phyloP scores from a whole-genome alignment of 2,329 filamentous ascomycete species.

The Cladosporium halotolerans region DNA sequence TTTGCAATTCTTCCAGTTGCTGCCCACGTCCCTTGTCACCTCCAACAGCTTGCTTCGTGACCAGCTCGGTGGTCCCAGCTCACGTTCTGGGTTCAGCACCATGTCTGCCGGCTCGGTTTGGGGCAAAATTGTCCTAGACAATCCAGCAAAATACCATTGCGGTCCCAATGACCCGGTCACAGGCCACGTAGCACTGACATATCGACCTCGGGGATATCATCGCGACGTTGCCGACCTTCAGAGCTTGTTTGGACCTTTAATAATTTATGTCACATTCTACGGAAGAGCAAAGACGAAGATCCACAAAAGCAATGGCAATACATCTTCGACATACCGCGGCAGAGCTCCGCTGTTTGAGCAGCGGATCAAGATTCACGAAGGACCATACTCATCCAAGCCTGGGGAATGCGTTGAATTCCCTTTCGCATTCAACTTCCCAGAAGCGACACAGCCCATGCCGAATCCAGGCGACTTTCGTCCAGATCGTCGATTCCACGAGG shows the following conservation, averaged over 20 bases:
- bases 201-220: not conserved
- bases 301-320: slow-evolving; percentile 8
- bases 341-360: slow-evolving; percentile 11
- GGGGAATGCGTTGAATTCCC: slow-evolving; percentile 1
- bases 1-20: too few species aligned
- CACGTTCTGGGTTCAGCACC: not conserved
- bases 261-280: slow-evolving; percentile 1
- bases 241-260: slow-evolving; percentile 11
- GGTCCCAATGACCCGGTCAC: slow-evolving; percentile 9
- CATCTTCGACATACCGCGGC: slow-evolving; percentile 10
- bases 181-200: slow-evolving; percentile 9
- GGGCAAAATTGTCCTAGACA: slow-evolving; percentile 8
- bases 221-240: not conserved
- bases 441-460: not conserved
- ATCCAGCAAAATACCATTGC: slow-evolving; percentile 6
- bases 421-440: slow-evolving; percentile 11
- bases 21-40: too few species aligned
- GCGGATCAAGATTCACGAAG: slow-evolving; percentile 6
- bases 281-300: slow-evolving; percentile 14
- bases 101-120: slow-evolving; percentile 11
- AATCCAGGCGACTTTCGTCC: slow-evolving; percentile 1
- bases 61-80: too few species aligned
- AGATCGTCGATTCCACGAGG: slow-evolving; percentile 1
- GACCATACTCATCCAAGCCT: not conserved
- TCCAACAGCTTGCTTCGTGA: too few species aligned